A percentile compares a stretch with the other conserved stretches of the same genome.
Conservation (phyloP, 2,329 filamentous ascomycete genomes). For the Mycosphaerella sp. region DNA sequence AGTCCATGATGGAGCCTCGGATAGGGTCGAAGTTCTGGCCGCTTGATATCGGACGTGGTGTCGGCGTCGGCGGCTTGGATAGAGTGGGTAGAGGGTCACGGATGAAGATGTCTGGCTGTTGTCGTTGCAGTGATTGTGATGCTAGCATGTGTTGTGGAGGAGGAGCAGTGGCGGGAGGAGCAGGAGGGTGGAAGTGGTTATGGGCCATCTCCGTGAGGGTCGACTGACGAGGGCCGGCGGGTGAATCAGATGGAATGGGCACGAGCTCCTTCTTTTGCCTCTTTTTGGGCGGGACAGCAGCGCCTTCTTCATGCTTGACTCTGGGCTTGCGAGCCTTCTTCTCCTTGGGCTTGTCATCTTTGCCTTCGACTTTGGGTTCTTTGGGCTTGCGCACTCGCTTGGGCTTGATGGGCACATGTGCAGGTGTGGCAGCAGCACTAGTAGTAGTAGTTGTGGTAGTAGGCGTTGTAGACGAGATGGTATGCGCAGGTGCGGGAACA, state of each 20-base stretch:
- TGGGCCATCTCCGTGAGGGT: slow-evolving; percentile 38
- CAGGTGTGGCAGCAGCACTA: slow-evolving; percentile 22
- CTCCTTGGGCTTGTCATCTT: slow-evolving; percentile 38
- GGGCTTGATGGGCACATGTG: slow-evolving; percentile 34
- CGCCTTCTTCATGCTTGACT: slow-evolving; percentile 34
- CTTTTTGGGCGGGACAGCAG: slow-evolving; percentile 44
- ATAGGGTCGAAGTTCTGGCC: slow-evolving; percentile 88
- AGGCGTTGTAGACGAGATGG: slow-evolving; percentile 15
- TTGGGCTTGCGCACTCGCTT: slow-evolving; percentile 38
- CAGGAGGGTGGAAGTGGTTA: slow-evolving; percentile 25
- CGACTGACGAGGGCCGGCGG: slow-evolving; percentile 31
- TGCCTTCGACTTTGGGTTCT: slow-evolving; percentile 29
- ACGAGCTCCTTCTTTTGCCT: slow-evolving; percentile 35
- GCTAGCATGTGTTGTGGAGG: slow-evolving; percentile 8
- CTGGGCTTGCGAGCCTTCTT: slow-evolving; percentile 45
- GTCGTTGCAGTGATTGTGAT: slow-evolving; percentile 10
- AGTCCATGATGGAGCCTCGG: slow-evolving; percentile 55
- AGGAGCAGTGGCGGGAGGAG: slow-evolving; percentile 15
- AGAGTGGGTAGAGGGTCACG: slow-evolving; percentile 35
- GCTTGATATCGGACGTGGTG: slow-evolving; percentile 50
- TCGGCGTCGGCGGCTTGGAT: slow-evolving; percentile 33
- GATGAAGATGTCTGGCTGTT: slow-evolving; percentile 23
- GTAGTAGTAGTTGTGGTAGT: too few relatives aligned
- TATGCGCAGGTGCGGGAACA: slow-evolving; percentile 16
- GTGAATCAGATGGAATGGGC: slow-evolving; percentile 15